These are phyloP conservation scores for Colletotrichum brevisporum DNA, from an alignment of 2,329 filamentous ascomycete genomes.

Conservation along the genomic window DNA sequence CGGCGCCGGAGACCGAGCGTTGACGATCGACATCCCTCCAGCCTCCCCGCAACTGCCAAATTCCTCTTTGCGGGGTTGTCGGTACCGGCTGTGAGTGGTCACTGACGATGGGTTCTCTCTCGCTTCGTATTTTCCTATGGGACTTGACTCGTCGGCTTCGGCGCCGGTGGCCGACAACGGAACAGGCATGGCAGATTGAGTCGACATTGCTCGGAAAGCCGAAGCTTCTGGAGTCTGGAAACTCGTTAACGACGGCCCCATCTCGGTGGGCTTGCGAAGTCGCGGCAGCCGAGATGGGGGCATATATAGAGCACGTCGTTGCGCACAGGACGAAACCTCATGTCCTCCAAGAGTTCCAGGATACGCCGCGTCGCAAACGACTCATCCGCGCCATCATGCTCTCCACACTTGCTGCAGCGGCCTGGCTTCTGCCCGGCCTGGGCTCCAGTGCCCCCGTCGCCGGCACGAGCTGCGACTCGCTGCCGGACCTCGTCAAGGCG, in stretches of 20 bases:
- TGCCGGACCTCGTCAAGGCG: neutral
- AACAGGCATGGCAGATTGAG: neutral
- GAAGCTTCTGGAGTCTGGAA: neutral
- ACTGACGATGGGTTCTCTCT: neutral
- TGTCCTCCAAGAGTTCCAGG: neutral
- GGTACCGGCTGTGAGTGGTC: neutral
- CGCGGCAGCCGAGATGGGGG: neutral
- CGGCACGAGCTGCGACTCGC: neutral
- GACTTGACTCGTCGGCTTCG: neutral
- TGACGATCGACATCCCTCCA: neutral
- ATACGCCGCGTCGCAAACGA: neutral
- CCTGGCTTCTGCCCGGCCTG: neutral
- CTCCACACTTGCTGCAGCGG: neutral
- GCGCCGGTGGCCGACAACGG: constrained; percentile 8
- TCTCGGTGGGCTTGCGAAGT: neutral
- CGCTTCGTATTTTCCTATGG: neutral
- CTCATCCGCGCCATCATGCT: constrained; percentile 18
- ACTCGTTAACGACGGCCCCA: neutral
- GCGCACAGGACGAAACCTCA: neutral
- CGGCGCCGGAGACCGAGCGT: constrained; percentile 10
- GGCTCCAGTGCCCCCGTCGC: neutral
- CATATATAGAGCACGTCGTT: neutral
- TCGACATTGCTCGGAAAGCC: neutral
- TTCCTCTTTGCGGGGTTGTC: neutral
- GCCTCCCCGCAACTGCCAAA: neutral